phyloP scores from a whole-genome alignment of 2,329 filamentous ascomycete genomes.

The Teratosphaeria gauchensis region DNA sequence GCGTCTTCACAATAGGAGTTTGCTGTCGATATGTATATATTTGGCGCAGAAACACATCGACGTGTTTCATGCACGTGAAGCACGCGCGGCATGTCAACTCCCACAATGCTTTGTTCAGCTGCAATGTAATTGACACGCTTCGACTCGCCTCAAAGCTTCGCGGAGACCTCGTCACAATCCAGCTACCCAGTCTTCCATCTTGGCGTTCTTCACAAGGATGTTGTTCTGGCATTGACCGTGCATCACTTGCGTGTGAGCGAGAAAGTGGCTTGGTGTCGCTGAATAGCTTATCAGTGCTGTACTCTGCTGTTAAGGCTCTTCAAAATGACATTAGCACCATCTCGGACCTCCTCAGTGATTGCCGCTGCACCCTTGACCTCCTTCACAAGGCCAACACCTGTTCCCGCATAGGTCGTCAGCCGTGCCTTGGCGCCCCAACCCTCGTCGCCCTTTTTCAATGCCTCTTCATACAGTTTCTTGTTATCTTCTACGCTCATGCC shows the following conservation, averaged over 20 bases:
- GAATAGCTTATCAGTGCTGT: background rate
- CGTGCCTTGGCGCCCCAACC: conserved; percentile 43
- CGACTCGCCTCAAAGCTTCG: background rate
- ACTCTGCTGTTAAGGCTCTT: background rate
- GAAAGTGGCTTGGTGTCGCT: too few relatives aligned
- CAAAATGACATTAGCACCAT: conserved; percentile 18
- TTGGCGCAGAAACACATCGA: background rate
- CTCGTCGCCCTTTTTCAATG: conserved; percentile 38
- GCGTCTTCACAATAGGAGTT: background rate
- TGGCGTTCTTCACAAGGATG: background rate
- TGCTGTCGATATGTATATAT: background rate
- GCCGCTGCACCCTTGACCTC: conserved; percentile 40
- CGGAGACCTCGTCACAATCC: too few relatives aligned
- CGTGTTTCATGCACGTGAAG: background rate
- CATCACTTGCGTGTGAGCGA: background rate
- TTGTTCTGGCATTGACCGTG: background rate
- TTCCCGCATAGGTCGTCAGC: conserved; percentile 48
- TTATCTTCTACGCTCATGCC: conserved; percentile 35
- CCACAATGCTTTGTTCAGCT: background rate
- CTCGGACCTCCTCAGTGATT: conserved; percentile 41
- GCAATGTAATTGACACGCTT: background rate
- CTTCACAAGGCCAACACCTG: conserved; percentile 49
- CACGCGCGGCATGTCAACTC: background rate
- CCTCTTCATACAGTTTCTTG: conserved; percentile 35
- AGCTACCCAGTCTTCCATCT: too few relatives aligned